Conservation (phyloP, 352 stramenopile genomes). For the Phytophthora ohioensis region DNA sequence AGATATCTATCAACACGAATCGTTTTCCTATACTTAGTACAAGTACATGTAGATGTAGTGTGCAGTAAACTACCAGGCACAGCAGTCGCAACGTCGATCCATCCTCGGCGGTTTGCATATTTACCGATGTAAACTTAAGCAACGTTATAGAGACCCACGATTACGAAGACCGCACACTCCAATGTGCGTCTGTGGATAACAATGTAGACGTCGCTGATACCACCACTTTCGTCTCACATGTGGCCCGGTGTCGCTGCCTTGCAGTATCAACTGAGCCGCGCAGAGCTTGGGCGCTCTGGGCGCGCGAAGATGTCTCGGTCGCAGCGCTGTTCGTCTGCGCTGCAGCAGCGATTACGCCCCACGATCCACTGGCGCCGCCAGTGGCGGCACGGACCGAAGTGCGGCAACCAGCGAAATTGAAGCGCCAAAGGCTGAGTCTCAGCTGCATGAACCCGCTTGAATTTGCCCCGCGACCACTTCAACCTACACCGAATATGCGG, state of each 20-base stretch:
- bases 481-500: constrained; percentile 12
- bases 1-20: no score
- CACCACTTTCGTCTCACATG: background rate
- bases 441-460: background rate
- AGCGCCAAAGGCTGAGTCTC: background rate
- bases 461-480: constrained; percentile 17
- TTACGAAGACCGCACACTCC: no score
- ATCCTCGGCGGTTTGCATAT: no score
- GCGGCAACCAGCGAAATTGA: constrained; percentile 16
- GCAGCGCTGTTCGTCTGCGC: constrained; percentile 15
- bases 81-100: no score
- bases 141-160: no score
- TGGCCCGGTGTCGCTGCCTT: constrained; percentile 11
- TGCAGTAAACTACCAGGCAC: no score
- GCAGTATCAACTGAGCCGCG: constrained; percentile 20
- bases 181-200: background rate
- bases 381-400: background rate
- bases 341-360: constrained; percentile 13
- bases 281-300: constrained; percentile 6
- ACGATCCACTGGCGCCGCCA: background rate
- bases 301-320: background rate
- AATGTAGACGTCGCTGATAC: background rate
- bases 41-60: no score
- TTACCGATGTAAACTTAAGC: no score
- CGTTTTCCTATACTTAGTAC: no score